Evolutionary conservation across 164 flowering plant species (phyloP).

Genomic region (Annona squamosa): DNA sequence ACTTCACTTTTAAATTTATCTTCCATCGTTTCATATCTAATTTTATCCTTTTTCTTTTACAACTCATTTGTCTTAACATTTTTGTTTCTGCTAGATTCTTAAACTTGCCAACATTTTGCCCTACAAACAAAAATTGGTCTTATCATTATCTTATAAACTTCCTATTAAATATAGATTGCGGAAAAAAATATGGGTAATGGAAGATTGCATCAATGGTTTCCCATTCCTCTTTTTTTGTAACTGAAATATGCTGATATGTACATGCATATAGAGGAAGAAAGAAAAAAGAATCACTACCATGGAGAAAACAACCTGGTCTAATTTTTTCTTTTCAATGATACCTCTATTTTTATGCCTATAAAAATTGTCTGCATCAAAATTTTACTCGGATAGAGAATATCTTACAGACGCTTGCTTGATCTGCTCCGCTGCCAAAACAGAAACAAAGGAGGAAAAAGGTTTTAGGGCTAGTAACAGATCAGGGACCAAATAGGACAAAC

Average conservation of each 20-base stretch:
- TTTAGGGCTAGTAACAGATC: too few relatives aligned
- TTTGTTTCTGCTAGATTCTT: too few relatives aligned
- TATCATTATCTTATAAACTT: too few relatives aligned
- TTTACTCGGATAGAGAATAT: background rate
- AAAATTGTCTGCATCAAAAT: background rate
- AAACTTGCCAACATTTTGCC: too few relatives aligned
- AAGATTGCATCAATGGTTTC: background rate
- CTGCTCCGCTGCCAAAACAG: slow-evolving; percentile 1
- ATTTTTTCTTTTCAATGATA: background rate
- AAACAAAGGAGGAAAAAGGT: too few relatives aligned
- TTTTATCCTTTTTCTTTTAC: too few relatives aligned
- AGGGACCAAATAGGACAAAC: background rate
- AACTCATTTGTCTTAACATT: too few relatives aligned
- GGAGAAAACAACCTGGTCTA: background rate
- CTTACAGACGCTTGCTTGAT: background rate
- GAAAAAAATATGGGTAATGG: background rate
- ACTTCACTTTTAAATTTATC: too few relatives aligned
- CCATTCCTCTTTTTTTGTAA: background rate
- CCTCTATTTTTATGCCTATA: background rate
- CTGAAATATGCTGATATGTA: background rate
- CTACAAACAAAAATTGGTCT: too few relatives aligned
- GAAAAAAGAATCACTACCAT: background rate
- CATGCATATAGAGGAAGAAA: background rate
- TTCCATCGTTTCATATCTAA: too few relatives aligned
- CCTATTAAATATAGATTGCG: background rate